Evolutionary conservation across 2,329 filamentous ascomycete genomes (phyloP), one percentile per base, ranked within the genome.

Genomic region (Epichloe sibirici): DNA sequence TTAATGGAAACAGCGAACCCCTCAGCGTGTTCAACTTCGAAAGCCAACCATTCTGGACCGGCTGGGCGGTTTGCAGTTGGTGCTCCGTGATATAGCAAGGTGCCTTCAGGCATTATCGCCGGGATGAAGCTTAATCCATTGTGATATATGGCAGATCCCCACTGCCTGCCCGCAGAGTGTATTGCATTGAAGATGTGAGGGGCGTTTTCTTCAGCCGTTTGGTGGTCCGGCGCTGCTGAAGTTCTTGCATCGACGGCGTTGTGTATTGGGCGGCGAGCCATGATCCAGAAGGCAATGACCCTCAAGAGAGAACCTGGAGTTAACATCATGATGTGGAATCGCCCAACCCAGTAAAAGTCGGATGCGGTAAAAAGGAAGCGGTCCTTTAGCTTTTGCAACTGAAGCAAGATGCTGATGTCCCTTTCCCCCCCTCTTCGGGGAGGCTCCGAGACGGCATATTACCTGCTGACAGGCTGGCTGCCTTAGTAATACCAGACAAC

Each of bases 41-140:
- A 90, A 0, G 86, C 86, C 1, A 90, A 71, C 85, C 86, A 89
- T 59, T 89, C 82, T 3, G 74, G 76, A 0, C 73, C 75, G 2
- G 66, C 64, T 0, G 86, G 74, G 0, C 73, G 69, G 1, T 74
- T 65, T 0, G 69, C 58, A 0, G 61, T 63, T 8, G 57, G 58
- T 0, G 74, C 75, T 12, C 86, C 86, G 61, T 90, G 86, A 59
- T 88, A 87, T 9, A 89, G 65, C 38, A 82, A 68, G 0, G 81
- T 84, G 3, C 81, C 83, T 17, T 71, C 69, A 0, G 85, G 84
- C 0, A 90, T 74, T 0, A 74, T 76, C 1, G 78, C 84, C 0
- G 84, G 72, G 59, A 88, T 86, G 58, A 86, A 75, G 1, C 82
- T 81, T 74, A 90, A 83, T 52, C 86, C 86, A 63, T 90, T 90